Base-by-base conservation (phyloP, 164 flowering plant genomes). In the Kingdonia uniflora region DNA sequence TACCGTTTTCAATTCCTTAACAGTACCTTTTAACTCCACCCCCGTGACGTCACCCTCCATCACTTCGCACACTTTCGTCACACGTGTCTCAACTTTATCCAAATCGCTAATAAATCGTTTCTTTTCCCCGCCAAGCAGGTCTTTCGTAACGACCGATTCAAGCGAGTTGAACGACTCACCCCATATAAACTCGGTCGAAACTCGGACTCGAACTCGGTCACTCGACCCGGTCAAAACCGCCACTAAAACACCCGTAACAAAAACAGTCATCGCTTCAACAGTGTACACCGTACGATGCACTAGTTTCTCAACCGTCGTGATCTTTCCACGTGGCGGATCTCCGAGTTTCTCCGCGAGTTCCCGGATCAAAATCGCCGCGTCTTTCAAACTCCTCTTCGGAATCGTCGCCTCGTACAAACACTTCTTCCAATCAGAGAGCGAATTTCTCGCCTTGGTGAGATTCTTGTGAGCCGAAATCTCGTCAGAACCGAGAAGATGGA, bases 171-270 rank as follows among this genome's bases (percentile, higher is more conserved):
- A 55, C 38, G 57, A n/a, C 1, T 52, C 68, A 4, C 68, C 52
- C 76, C 76, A 72, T 5, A 42, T 1, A 37, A 66, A 72, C 57
- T 66, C 73, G 35, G 40, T 19, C 5, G 66, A 60, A 15, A 64
- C 62, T 16, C 51, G 56, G 52, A 64, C 26, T 11, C 8, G 19
- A 19, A 23, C 39, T 16, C n/a, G 2, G 1, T 56, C 66, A 8
- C 52, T 47, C 0, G 48, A 33, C 6, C 56, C 67, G 59, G 48
- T 26, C 52, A 70, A 23, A 1, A 54, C 67, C 23, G 74, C 52
- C 0, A 62, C 55, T 4, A 60, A 17, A 19, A 42, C 61, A 20
- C 72, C 66, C 26, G 60, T 43, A 33, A 73, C 65, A 52, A 70
- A 54, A 19, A 67, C 65, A 2, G 74, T 67, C 5, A 73, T 29